Evolutionary conservation across 2,329 filamentous ascomycete species (phyloP).

Genomic region (Cytospora leucostoma): DNA sequence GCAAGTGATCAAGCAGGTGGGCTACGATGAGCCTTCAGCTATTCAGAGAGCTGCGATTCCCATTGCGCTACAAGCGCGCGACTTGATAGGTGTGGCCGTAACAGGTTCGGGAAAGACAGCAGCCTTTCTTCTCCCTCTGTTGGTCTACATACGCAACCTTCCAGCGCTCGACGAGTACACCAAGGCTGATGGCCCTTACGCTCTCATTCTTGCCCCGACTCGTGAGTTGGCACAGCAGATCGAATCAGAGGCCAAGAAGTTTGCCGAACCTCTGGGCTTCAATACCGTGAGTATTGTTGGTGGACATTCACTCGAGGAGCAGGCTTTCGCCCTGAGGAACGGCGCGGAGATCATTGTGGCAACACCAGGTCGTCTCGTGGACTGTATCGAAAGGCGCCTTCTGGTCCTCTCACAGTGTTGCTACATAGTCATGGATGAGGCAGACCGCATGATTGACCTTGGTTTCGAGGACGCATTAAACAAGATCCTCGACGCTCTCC

Average conservation of each 20-base stretch:
- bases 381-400: conserved; percentile 92
- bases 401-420: conserved; percentile 94
- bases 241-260: conserved; percentile 89
- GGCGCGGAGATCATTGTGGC: conserved; percentile 98
- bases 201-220: conserved; percentile 94
- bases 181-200: conserved; percentile 94
- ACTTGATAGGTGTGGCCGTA: conserved; percentile 96
- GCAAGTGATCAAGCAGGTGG: conserved; percentile 79
- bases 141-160: conserved; percentile 92
- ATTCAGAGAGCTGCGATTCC: conserved; percentile 95
- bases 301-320: conserved; percentile 92
- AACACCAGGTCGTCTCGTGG: conserved; percentile 94
- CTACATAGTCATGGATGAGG: conserved; percentile 99
- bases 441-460: conserved; percentile 97
- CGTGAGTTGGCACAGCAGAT: conserved; percentile 98
- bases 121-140: conserved; percentile 85
- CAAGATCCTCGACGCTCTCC: conserved; percentile 93
- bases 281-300: conserved; percentile 97
- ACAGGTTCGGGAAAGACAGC: conserved; percentile 99
- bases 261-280: conserved; percentile 86
- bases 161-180: conserved; percentile 81
- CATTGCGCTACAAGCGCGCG: conserved; percentile 86
- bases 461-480: conserved; percentile 98
- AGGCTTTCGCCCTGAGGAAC: conserved; percentile 84
- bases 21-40: conserved; percentile 87